These are phyloP conservation scores for Nemania bipapillata DNA, from an alignment of 2,329 filamentous ascomycete species.

Conservation along the genomic window DNA sequence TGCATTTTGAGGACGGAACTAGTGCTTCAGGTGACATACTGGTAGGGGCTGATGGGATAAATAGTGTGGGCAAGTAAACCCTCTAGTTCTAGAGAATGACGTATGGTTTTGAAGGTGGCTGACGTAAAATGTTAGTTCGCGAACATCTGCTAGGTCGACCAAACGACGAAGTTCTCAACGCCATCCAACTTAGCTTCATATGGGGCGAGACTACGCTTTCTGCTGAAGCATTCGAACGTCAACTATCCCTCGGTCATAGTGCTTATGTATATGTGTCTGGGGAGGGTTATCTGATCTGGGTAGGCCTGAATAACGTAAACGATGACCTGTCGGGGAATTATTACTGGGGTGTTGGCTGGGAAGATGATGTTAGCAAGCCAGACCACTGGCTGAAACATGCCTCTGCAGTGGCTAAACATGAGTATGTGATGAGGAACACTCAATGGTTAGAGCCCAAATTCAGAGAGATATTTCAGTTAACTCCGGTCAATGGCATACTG, in stretches of 20 bases:
- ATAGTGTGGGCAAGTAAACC: constrained; percentile 43
- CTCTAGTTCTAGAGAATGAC: not conserved
- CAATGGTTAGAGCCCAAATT: constrained; percentile 39
- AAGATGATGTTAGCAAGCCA: constrained; percentile 75
- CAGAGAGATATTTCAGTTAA: constrained; percentile 31
- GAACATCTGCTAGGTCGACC: constrained; percentile 39
- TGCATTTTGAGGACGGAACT: constrained; percentile 46
- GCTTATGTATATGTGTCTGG: constrained; percentile 33
- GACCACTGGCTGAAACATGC: constrained; percentile 78
- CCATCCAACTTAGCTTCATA: constrained; percentile 39
- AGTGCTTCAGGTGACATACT: constrained; percentile 44
- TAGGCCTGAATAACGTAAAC: constrained; percentile 40
- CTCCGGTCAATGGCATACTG: not conserved
- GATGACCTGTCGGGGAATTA: constrained; percentile 43
- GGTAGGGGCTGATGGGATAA: constrained; percentile 47
- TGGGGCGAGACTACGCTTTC: constrained; percentile 43
- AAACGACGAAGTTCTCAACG: constrained; percentile 38
- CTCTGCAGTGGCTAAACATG: constrained; percentile 65
- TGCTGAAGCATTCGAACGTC: constrained; percentile 44
- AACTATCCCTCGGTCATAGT: constrained; percentile 46
- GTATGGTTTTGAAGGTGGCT: not conserved
- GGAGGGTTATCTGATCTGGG: constrained; percentile 38
- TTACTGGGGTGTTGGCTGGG: constrained; percentile 42
- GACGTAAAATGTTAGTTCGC: constrained; percentile 34
- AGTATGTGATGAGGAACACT: constrained; percentile 45